Conservation (phyloP, 208 protist species). For the Acanthamoeba lenticulata region DNA sequence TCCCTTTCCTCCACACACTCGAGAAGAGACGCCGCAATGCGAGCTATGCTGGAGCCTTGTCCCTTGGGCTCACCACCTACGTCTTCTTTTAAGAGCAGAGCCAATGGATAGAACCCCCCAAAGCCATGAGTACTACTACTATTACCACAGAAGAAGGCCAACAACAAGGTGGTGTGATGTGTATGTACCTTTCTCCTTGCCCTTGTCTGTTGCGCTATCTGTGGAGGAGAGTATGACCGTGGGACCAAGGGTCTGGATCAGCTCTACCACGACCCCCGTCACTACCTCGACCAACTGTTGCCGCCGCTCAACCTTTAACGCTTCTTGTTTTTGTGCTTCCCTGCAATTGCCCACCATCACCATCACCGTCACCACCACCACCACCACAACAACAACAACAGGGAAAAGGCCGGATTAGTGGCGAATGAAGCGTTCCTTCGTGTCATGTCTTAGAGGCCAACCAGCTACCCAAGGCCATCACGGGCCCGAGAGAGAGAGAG, state of each 20-base stretch:
- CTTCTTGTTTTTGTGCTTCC: slow-evolving; percentile 8
- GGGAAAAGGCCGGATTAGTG: too few species aligned
- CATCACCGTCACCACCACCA: neutral
- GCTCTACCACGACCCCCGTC: slow-evolving; percentile 33
- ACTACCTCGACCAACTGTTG: slow-evolving; percentile 50
- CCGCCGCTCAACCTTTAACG: neutral
- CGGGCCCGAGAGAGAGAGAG: neutral
- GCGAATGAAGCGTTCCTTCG: too few species aligned
- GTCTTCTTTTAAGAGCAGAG: too few species aligned
- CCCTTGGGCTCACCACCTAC: neutral
- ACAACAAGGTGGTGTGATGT: neutral
- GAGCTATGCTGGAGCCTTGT: neutral
- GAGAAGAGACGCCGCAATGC: neutral
- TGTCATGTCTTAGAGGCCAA: too few species aligned
- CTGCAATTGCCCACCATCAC: neutral
- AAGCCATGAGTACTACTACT: too few species aligned
- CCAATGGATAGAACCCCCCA: too few species aligned
- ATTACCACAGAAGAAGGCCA: neutral
- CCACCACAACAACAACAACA: neutral
- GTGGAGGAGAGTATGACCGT: neutral
- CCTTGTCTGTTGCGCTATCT: neutral
- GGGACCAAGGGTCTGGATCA: neutral
- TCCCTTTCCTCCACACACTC: neutral
- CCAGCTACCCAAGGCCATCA: too few species aligned
- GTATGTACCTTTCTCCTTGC: slow-evolving; percentile 11